These are phyloP conservation scores for Jackrogersella multiformis DNA, from an alignment of 495 filamentous ascomycete species.

Conservation along the genomic window DNA sequence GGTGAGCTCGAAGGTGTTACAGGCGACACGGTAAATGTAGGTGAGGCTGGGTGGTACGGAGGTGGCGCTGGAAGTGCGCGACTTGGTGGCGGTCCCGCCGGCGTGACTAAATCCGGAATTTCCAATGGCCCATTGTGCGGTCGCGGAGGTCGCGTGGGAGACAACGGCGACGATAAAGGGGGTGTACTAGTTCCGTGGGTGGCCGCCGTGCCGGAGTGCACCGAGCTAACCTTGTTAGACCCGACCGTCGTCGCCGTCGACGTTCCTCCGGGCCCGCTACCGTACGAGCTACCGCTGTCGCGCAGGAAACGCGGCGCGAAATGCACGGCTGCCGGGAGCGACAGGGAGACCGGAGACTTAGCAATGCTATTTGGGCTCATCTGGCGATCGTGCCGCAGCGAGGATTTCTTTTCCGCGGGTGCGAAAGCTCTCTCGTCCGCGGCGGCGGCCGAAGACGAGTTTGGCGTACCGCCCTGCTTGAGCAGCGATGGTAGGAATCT, in stretches of 20 bases:
- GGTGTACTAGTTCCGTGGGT: slow-evolving; percentile 11
- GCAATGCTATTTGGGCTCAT: slow-evolving; percentile 20
- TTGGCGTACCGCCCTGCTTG: slow-evolving; percentile 42
- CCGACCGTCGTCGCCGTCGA: slow-evolving; percentile 20
- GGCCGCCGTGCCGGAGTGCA: slow-evolving; percentile 16
- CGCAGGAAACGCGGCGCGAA: slow-evolving; percentile 31
- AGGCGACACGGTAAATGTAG: slow-evolving; percentile 35
- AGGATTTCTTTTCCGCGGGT: slow-evolving; percentile 45
- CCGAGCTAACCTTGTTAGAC: slow-evolving; percentile 31
- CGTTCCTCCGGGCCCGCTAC: slow-evolving; percentile 24
- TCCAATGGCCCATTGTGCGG: slow-evolving; percentile 47
- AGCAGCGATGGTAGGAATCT: slow-evolving; percentile 52
- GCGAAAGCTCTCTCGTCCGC: slow-evolving; percentile 31
- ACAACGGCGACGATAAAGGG: slow-evolving; percentile 16
- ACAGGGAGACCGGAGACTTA: slow-evolving; percentile 17
- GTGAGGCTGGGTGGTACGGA: slow-evolving; percentile 36
- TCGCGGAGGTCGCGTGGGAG: slow-evolving; percentile 44
- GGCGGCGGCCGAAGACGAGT: slow-evolving; percentile 20
- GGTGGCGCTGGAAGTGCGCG: slow-evolving; percentile 45
- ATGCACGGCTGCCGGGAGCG: slow-evolving; percentile 24
- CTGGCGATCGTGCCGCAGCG: slow-evolving; percentile 43
- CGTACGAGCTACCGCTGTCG: slow-evolving; percentile 38
- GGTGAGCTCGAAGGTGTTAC: slow-evolving; percentile 29
- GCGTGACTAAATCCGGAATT: slow-evolving; percentile 45
- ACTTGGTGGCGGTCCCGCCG: slow-evolving; percentile 47